A percentile compares a stretch with the other conserved stretches of the same genome.
These are phyloP conservation scores for Chrysoporthe puriensis DNA, from an alignment of 2,329 filamentous ascomycete species.

Conservation along the genomic window DNA sequence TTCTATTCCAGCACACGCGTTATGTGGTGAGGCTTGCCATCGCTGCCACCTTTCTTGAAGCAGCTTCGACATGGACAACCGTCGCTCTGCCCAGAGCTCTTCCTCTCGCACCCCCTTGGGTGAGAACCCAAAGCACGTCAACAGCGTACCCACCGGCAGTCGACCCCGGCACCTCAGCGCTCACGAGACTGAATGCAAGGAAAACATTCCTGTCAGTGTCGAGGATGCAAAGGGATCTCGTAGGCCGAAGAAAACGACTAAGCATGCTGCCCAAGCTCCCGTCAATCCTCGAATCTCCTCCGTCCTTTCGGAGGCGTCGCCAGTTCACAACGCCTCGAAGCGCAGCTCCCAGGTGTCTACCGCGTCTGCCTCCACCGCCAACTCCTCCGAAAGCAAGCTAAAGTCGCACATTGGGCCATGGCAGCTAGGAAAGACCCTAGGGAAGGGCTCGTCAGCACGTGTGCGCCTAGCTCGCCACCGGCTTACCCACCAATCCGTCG, in stretches of 20 bases:
- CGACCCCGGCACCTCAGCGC: slow-evolving; percentile 11
- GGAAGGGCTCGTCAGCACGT: slow-evolving; percentile 85
- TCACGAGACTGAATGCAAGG: slow-evolving; percentile 26
- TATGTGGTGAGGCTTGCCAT: slow-evolving; percentile 17
- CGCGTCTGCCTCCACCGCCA: slow-evolving; percentile 40
- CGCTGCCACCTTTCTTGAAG: neutral
- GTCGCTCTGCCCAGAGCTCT: slow-evolving; percentile 7
- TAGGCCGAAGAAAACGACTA: slow-evolving; percentile 14
- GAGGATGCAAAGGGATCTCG: slow-evolving; percentile 7
- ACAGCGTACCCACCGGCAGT: slow-evolving; percentile 16
- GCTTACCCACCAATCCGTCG: slow-evolving; percentile 77
- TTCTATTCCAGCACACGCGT: slow-evolving; percentile 2
- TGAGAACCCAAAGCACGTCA: slow-evolving; percentile 23
- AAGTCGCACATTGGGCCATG: slow-evolving; percentile 90
- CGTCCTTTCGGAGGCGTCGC: slow-evolving; percentile 38
- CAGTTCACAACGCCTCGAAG: slow-evolving; percentile 37
- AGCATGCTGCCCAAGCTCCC: slow-evolving; percentile 17
- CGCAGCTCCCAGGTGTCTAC: slow-evolving; percentile 45
- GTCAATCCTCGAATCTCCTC: slow-evolving; percentile 38
- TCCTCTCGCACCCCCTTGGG: slow-evolving; percentile 21
- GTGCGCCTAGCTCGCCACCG: slow-evolving; percentile 85
- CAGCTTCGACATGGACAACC: slow-evolving; percentile 23
- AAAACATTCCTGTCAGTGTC: slow-evolving; percentile 21
- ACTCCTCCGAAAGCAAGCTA: slow-evolving; percentile 36
- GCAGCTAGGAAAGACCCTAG: slow-evolving; percentile 87